Conservation (phyloP, 139 green algal species). For the Coelastrella sp. region DNA sequence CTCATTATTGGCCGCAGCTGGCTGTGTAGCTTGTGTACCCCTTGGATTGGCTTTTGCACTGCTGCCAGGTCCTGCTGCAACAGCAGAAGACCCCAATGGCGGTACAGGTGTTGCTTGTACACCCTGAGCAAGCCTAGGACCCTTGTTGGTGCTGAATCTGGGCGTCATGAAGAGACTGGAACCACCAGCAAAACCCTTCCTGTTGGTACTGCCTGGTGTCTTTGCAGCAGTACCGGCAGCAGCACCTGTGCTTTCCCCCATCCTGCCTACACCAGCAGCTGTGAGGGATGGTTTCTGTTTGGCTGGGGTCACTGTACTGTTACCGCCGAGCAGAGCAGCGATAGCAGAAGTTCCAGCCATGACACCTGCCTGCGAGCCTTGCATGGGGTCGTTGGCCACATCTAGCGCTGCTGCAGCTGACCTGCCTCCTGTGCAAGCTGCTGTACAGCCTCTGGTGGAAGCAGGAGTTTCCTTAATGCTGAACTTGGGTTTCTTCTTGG, state of each 20-base stretch:
- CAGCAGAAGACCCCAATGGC: not conserved
- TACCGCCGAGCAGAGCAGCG: slow-evolving; percentile 18
- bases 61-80: not conserved
- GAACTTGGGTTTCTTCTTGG: slow-evolving; percentile 30
- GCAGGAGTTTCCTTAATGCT: slow-evolving; percentile 29
- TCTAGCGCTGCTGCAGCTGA: not conserved
- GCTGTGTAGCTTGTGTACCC: not conserved
- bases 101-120: not conserved
- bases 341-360: not conserved
- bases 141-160: slow-evolving; percentile 23
- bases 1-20: not conserved
- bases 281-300: not conserved
- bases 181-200: not conserved
- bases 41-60: not conserved
- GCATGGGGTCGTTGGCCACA: not conserved
- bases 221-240: slow-evolving; percentile 14
- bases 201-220: not conserved
- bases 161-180: slow-evolving; percentile 9
- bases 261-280: not conserved
- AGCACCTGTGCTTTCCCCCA: not conserved
- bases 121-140: not conserved
- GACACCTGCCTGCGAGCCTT: not conserved
- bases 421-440: no score
- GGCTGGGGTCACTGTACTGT: not conserved
- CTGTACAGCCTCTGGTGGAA: no score